phyloP scores from a whole-genome alignment of 805 yeast species.

The Saccharomycopsis selenospora region DNA sequence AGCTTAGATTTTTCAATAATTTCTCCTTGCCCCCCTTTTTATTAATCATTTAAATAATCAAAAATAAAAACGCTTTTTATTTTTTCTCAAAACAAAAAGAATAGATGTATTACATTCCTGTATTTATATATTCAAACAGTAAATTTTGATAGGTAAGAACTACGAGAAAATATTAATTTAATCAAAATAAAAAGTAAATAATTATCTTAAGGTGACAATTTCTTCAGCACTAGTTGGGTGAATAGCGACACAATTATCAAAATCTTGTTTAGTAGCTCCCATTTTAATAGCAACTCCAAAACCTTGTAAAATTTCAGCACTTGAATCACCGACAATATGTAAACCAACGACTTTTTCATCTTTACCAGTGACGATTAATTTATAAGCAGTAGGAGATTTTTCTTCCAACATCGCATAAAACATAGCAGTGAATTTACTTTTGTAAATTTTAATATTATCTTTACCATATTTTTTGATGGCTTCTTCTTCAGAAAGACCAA shows the following conservation, averaged over 20 bases:
- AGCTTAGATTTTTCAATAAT: conserved; percentile 44
- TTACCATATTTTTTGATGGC: conserved; percentile 77
- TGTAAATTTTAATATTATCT: conserved; percentile 73
- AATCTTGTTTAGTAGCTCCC: conserved; percentile 98
- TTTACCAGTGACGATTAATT: conserved; percentile 66
- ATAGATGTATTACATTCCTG: too few species aligned
- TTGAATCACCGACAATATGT: conserved; percentile 85
- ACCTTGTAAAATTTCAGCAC: conserved; percentile 94
- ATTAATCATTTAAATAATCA: too few species aligned
- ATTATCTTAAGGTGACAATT: conserved; percentile 86
- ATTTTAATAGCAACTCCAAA: conserved; percentile 96
- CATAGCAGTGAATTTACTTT: conserved; percentile 83
- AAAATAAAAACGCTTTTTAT: too few species aligned
- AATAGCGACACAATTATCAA: conserved; percentile 93
- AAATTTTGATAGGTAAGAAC: too few species aligned
- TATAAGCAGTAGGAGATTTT: conserved; percentile 84
- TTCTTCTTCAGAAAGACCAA: conserved; percentile 76
- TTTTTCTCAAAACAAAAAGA: too few species aligned
- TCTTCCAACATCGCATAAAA: conserved; percentile 77
- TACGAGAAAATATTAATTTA: too few species aligned
- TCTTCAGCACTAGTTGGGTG: conserved; percentile 99
- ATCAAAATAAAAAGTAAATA: too few species aligned
- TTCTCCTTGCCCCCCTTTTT: too few species aligned
- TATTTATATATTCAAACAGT: too few species aligned
- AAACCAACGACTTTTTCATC: conserved; percentile 93